Evolutionary conservation across 306 rosid genomes (phyloP).

Genomic region (Fragaria ananassa): DNA sequence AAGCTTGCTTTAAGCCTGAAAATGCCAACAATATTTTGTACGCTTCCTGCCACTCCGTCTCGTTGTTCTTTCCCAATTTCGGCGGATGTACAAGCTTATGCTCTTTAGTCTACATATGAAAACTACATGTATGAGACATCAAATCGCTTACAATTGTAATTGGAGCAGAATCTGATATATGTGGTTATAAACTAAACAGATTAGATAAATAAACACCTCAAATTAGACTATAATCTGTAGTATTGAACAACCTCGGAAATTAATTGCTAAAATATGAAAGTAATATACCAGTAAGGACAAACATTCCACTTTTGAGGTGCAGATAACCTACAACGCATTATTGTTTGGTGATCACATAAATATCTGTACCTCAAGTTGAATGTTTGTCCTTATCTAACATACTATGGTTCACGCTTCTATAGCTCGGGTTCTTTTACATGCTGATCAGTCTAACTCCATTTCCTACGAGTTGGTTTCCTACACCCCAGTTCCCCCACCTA

Average conservation of each 20-base stretch:
- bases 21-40: conserved; percentile 78
- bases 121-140: conserved; percentile 29
- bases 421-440: not conserved
- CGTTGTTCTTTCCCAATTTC: conserved; percentile 31
- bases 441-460: not conserved
- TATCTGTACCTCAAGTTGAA: not conserved
- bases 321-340: not conserved
- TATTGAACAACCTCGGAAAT: not conserved
- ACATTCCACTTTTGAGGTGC: not conserved
- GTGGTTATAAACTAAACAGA: not conserved
- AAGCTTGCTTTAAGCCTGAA: conserved; percentile 87
- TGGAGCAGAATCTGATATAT: conserved; percentile 12
- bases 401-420: not conserved
- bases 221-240: not conserved
- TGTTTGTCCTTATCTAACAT: not conserved
- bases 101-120: conserved; percentile 68
- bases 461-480: not conserved
- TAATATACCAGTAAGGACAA: not conserved
- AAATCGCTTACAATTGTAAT: conserved; percentile 12
- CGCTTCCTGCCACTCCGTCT: conserved; percentile 37
- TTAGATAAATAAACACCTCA: not conserved
- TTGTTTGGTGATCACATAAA: not conserved
- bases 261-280: not conserved
- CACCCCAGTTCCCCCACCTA: not conserved
- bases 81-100: conserved; percentile 57